A percentile compares a stretch with the other conserved stretches of the same genome.
Conservation (phyloP, 352 stramenopile species). For the Phytophthora aleatoria region DNA sequence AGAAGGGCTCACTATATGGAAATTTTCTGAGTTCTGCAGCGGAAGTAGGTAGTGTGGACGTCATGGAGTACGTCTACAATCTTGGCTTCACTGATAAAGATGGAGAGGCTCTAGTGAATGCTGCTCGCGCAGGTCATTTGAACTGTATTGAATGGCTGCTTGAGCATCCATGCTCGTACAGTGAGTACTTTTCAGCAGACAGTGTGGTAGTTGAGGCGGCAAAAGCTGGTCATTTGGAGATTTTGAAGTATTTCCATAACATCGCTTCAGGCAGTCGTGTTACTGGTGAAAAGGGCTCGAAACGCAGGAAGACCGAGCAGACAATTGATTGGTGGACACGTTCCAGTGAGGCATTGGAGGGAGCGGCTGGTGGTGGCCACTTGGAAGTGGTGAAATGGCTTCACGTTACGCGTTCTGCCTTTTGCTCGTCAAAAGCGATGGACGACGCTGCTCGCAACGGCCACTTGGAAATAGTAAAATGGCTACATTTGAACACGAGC, state of each 20-base stretch:
- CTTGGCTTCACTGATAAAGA: neutral
- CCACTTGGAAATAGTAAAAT: neutral
- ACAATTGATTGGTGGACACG: neutral
- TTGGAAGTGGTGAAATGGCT: neutral
- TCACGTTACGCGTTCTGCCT: neutral
- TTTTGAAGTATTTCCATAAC: neutral
- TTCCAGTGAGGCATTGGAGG: neutral
- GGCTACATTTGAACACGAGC: neutral
- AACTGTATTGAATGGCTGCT: neutral
- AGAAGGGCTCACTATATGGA: neutral
- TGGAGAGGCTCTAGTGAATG: neutral
- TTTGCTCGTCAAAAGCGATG: neutral
- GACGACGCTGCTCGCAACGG: neutral
- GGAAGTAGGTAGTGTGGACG: neutral
- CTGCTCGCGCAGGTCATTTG: neutral
- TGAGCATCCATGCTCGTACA: neutral
- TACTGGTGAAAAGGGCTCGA: neutral
- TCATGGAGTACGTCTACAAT: neutral
- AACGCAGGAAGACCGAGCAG: neutral
- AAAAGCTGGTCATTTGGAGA: neutral
- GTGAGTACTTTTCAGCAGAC: neutral
- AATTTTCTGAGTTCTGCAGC: neutral
- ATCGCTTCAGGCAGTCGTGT: neutral
- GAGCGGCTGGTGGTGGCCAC: neutral
- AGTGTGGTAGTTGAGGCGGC: neutral